These are phyloP conservation scores for Salix exigua DNA, from an alignment of 345 rosid species.

Conservation along the genomic window DNA sequence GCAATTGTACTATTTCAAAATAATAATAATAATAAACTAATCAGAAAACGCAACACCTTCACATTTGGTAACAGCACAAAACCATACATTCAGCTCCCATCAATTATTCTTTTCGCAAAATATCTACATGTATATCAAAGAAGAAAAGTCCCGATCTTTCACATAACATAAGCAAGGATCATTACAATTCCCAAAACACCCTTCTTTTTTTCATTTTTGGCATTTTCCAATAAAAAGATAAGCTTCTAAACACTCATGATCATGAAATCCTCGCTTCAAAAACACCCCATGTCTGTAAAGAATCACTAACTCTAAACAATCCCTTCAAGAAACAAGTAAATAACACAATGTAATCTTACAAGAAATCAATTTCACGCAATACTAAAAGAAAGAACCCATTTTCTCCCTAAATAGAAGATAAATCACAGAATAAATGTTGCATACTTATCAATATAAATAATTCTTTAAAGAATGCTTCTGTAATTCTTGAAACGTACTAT, in stretches of 20 bases:
- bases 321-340: neutral
- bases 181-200: neutral
- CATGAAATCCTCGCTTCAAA: too few relatives aligned
- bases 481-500: conserved; percentile 22
- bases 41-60: neutral
- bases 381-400: neutral
- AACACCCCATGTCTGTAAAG: too few relatives aligned
- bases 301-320: too few relatives aligned
- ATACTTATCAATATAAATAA: neutral
- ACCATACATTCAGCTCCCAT: neutral
- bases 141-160: neutral
- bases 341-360: neutral
- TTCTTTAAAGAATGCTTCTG: neutral
- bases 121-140: neutral
- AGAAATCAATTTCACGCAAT: neutral
- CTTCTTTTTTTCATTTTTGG: neutral
- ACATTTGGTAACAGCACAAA: neutral
- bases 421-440: too few relatives aligned
- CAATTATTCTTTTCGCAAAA: neutral
- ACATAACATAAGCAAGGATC: neutral
- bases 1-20: conserved; percentile 31
- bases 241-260: neutral
- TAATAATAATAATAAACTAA: neutral
- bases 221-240: neutral
- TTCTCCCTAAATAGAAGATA: neutral